Evolutionary conservation across 2,329 filamentous ascomycete species (phyloP).

Genomic region (Verticillium albo-atrum): DNA sequence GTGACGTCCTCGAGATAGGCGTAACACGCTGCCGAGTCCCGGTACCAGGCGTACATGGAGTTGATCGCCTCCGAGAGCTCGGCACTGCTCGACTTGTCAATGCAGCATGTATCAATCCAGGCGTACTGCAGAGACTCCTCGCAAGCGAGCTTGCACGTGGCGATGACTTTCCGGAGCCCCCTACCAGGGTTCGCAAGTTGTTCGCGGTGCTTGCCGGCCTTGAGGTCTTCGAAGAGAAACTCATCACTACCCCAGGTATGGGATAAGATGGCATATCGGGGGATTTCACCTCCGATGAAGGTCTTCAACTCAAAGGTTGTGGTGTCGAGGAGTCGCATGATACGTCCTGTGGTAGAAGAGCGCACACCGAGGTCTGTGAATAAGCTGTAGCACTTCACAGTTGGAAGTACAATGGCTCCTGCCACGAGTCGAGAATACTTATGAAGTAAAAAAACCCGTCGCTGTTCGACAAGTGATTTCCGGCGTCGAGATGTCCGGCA

Average conservation of each 20-base stretch:
- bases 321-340: conserved; percentile 16
- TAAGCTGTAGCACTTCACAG: too few relatives aligned
- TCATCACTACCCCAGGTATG: conserved; percentile 21
- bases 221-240: conserved; percentile 16
- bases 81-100: conserved; percentile 19
- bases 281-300: conserved; percentile 11
- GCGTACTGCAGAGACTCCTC: conserved; percentile 7
- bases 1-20: conserved; percentile 13
- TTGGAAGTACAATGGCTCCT: too few relatives aligned
- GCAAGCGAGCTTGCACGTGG: conserved; percentile 5
- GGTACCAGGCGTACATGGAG: conserved; percentile 17
- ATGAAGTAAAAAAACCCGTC: too few relatives aligned
- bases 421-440: too few relatives aligned
- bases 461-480: too few relatives aligned
- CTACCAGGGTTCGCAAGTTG: not conserved
- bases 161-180: conserved; percentile 10
- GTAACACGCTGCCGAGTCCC: conserved; percentile 12
- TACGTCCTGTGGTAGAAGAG: too few relatives aligned
- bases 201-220: not conserved
- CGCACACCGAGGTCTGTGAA: too few relatives aligned
- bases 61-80: conserved; percentile 18
- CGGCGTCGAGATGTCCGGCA: too few relatives aligned
- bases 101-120: conserved; percentile 21
- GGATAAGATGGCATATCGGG: conserved; percentile 19
- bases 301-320: conserved; percentile 6